phyloP scores from a whole-genome alignment of 805 yeast species.

The Saccharomycopsis synnaedendra region DNA sequence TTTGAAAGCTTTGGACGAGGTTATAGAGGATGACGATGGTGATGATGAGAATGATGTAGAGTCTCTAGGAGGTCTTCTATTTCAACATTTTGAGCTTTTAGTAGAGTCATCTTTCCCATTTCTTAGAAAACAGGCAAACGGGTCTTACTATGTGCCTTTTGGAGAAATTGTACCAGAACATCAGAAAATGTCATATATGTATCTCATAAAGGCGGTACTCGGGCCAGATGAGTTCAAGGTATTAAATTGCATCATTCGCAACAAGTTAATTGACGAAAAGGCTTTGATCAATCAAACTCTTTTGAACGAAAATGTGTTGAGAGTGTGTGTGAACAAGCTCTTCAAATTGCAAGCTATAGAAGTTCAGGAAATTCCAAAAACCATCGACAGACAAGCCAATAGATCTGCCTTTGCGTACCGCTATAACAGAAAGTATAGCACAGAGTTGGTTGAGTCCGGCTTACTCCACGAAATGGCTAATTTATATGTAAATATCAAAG shows the following conservation, averaged over 20 bases:
- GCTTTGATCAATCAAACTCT: conserved; percentile 63
- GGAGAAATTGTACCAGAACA: conserved; percentile 34
- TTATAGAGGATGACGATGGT: conserved; percentile 21
- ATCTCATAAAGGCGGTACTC: conserved; percentile 45
- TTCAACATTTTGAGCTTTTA: conserved; percentile 54
- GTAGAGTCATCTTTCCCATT: conserved; percentile 48
- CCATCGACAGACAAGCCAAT: conserved; percentile 84
- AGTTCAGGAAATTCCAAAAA: conserved; percentile 87
- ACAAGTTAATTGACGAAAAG: conserved; percentile 76
- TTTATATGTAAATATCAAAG: conserved; percentile 36
- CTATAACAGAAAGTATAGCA: conserved; percentile 41
- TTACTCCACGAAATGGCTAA: conserved; percentile 44
- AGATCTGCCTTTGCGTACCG: conserved; percentile 79
- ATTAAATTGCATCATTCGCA: conserved; percentile 61
- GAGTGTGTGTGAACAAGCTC: conserved; percentile 58
- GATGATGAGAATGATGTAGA: conserved; percentile 21
- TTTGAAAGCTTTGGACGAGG: conserved; percentile 19
- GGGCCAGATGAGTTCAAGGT: conserved; percentile 63
- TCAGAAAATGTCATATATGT: conserved; percentile 42
- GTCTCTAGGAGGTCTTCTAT: conserved; percentile 9
- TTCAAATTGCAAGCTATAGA: conserved; percentile 65
- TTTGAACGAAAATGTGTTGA: conserved; percentile 64
- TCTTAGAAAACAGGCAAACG: conserved; percentile 44
- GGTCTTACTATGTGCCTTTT: conserved; percentile 52
- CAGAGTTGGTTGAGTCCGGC: conserved; percentile 34